Evolutionary conservation across 2,329 filamentous ascomycete genomes (phyloP), one percentile per base, ranked within the genome.

Genomic region (Rutstroemia sydowiana): DNA sequence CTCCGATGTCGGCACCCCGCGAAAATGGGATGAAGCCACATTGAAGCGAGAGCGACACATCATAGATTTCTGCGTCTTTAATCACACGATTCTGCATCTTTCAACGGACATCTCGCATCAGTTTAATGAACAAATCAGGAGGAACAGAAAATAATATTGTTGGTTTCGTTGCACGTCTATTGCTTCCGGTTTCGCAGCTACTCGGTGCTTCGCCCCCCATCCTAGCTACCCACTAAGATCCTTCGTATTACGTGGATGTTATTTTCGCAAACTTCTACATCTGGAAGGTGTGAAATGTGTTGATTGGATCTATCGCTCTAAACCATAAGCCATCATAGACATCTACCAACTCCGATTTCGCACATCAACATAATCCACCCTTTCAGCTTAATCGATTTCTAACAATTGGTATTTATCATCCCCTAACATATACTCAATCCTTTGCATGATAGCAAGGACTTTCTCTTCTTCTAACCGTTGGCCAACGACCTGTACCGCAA

Each of bases 371-470:
- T 16, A 37, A 18, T 37, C n/a, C 7, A 28, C 26, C 32, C 41
- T 39, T 11, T 23, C 42, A n/a, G n/a, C n/a, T n/a, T 56, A 66
- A 46, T 66, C 63, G 32, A 66, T 61, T 32, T 76, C 73, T 45
- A 82, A 63, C 9, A 77, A 65, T 55, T 72, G 57, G 56, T 81
- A 82, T 61, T 71, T 77, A 20, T 77, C 70, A 8, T 76, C 71
- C 0, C 75, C 85, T 20, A 95, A 68, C 0, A 86, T 86, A 55
- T 83, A 77, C 68, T 95, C 88, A 2, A 95, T 75, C 31, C 67
- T 63, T 46, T 68, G 62, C 50, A 69, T 68, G 21, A 70, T 60
- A 23, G 66, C 65, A 37, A 70, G 56, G 2, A 66, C 60, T 44
- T 66, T 66, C 54, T 66, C 63, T 45, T 66, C 64, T 41, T 66